Base-by-base conservation (phyloP, 495 filamentous ascomycete species). In the Coniosporium apollinis region DNA sequence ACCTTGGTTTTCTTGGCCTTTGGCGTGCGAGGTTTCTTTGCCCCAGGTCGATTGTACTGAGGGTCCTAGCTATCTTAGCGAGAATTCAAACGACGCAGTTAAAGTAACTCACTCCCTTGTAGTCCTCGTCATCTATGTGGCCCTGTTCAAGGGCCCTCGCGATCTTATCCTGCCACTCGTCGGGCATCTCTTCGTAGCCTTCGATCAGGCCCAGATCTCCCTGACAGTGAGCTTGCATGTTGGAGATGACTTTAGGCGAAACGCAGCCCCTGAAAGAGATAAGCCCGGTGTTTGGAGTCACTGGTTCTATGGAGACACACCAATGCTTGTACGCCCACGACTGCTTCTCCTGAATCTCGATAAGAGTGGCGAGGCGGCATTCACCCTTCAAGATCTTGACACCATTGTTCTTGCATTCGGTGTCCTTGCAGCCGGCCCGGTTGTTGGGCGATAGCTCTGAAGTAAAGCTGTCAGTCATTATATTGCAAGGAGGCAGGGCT, bases 171-270 rank as follows among this genome's bases (percentile, higher is more conserved):
- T 76, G 67, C 5, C 63, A 20, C 0, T 78, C 76, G 11, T 62
- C 57, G 32, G 67, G 50, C 7, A 87, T 56, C 22, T 82, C 76
- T 15, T 85, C 82, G 42, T 60, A 82, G 33, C 82, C 82, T 55
- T 87, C 52, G 61, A 77, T 50, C 67, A 94, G 65, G 69, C 93
- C 48, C 76, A 91, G 50, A 64, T 76, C 38, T 73, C 83, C 47
- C 69, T 89, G 39, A 30, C 71, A 52, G 4, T 34, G 30, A 2
- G 67, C 60, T 20, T 64, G 62, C 28, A 80, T 44, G 42, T 77
- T 73, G 26, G 43, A 18, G 36, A 87, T 57, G 33, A 71, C 58
- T 19, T 56, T 50, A 1, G 80, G 79, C 6, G 81, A 85, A 22
- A 76, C 66, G 38, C 82, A 91, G n/a, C 82, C 82, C 82, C 82